A percentile compares a stretch with the other conserved stretches of the same genome.
phyloP scores from a whole-genome alignment of 495 filamentous ascomycete genomes.

The Penicillium steckii region DNA sequence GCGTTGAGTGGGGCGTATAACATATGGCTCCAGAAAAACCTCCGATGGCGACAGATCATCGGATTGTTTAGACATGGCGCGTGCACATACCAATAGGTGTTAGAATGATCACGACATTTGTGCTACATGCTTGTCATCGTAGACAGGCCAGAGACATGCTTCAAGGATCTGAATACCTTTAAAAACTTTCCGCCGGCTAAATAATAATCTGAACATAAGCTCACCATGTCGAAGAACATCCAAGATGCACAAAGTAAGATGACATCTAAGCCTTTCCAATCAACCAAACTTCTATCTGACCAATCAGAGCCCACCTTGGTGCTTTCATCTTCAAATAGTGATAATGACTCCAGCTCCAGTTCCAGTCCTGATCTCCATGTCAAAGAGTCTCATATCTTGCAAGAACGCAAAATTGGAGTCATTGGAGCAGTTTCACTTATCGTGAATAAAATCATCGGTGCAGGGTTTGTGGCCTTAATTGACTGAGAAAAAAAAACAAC shows the following conservation, averaged over 20 bases:
- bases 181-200: background rate
- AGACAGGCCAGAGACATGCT: background rate
- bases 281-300: background rate
- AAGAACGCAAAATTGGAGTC: constrained; percentile 24
- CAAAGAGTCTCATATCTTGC: constrained; percentile 22
- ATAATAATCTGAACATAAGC: background rate
- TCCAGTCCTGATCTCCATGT: constrained; percentile 1
- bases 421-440: constrained; percentile 26
- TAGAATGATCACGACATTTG: constrained; percentile 11
- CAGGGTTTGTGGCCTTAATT: constrained; percentile 15
- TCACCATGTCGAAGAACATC: constrained; percentile 1
- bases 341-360: constrained; percentile 6
- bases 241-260: background rate
- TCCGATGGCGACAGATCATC: background rate
- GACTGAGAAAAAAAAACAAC: background rate
- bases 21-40: background rate
- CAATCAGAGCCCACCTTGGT: background rate
- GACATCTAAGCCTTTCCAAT: background rate
- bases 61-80: background rate
- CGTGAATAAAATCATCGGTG: constrained; percentile 28
- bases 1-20: background rate
- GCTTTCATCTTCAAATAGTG: background rate
- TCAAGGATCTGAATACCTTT: background rate
- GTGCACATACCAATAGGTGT: background rate
- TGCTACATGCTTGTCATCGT: constrained; percentile 11